Base-by-base conservation (phyloP, 2,329 filamentous ascomycete species). In the Cercospora sp. region DNA sequence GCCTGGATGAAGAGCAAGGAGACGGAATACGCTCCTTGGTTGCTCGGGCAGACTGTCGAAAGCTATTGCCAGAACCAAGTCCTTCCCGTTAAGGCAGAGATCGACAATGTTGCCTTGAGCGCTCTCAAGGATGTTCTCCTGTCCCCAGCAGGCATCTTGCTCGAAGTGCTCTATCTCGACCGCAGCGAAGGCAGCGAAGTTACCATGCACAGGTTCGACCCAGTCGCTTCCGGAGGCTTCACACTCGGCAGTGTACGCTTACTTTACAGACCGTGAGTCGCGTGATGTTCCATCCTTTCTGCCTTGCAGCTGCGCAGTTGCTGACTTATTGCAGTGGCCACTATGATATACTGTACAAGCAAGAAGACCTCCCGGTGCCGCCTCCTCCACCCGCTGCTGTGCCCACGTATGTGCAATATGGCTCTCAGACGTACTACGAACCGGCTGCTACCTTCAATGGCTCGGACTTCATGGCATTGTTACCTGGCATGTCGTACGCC, bases 101-200 rank as follows among this genome's bases (percentile, higher is more conserved):
- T 98, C 70, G 95, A 99, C 73, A 89, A 97, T 74, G 83, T 97
- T n/a, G 92, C 92, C 53, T 85, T 98, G 70, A 88, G 88, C 68
- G 87, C 92, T 2, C 83, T 98, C 60, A 87, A 90, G 69, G 89
- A 94, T 70, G 87, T 93, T 28, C 85, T 98, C 3, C 87, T 98
- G 70, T 90, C 92, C 76, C 91, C 91, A 7, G 89, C 90, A 60
- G 89, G 89, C 16, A 88, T 97, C 70, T 88, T 90, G 4, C 87
- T 98, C 20, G 93, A 97, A 77, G 91, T 98, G 70, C 89, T 93
- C 64, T 97, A 98, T 77, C 87, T 99, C 8, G 95, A 98, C 77
- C 89, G 93, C 73, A 97, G 91, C 75, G 84, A 88, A 57, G 94
- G 93, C 18, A 85, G 87, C 58, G 86, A 91, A 74, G 92, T 93